These are phyloP conservation scores for Byssoonygena ceratinophila DNA, from an alignment of 2,329 filamentous ascomycete genomes.

Conservation along the genomic window DNA sequence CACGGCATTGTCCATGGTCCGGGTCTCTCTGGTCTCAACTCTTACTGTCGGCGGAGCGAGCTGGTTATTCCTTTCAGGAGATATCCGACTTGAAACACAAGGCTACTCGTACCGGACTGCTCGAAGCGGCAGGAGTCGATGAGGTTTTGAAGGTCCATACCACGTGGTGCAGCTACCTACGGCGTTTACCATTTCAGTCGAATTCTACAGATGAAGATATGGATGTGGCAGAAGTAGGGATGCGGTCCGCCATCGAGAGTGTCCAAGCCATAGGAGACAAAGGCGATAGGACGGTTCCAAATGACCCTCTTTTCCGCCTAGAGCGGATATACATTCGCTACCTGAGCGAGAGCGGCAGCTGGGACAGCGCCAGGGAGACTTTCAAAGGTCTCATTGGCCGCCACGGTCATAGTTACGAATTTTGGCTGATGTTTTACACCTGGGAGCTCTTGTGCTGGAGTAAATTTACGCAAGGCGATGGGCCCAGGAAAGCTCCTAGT, in stretches of 20 bases:
- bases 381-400: conserved; percentile 63
- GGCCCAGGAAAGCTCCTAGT: conserved; percentile 48
- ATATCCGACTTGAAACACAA: conserved; percentile 86
- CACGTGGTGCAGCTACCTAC: conserved; percentile 89
- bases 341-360: conserved; percentile 67
- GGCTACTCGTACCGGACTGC: conserved; percentile 72
- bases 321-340: conserved; percentile 91
- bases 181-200: conserved; percentile 67
- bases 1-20: conserved; percentile 86
- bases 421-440: conserved; percentile 84
- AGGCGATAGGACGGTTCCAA: conserved; percentile 58
- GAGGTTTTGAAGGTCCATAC: conserved; percentile 84
- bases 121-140: conserved; percentile 77
- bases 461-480: conserved; percentile 45
- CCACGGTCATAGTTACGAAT: conserved; percentile 72
- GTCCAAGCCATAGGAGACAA: conserved; percentile 68
- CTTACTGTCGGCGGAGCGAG: conserved; percentile 72
- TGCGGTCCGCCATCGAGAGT: conserved; percentile 75
- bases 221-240: conserved; percentile 81
- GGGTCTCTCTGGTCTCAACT: conserved; percentile 84
- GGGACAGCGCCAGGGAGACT: conserved; percentile 63
- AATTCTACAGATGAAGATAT: conserved; percentile 68
- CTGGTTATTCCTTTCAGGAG: conserved; percentile 62
- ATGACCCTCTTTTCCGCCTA: conserved; percentile 79
- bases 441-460: conserved; percentile 77